Evolutionary conservation across 1,284 basidiomycete genomes (phyloP).

Genomic region (Austropuccinia psidii): DNA sequence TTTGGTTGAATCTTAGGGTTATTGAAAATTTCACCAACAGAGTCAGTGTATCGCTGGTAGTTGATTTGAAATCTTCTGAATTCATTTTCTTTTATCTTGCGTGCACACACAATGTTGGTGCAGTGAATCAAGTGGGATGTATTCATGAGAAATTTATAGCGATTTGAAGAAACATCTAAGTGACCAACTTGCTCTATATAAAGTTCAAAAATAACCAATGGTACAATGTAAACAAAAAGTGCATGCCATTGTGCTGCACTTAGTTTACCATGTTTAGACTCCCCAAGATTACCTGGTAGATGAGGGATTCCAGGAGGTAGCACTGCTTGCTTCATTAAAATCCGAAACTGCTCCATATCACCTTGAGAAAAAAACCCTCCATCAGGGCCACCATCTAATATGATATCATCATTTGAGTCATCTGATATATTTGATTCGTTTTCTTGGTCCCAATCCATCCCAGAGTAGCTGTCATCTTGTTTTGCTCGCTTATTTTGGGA

Average conservation of each 20-base stretch:
- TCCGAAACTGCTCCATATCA: background rate
- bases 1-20: constrained; percentile 14
- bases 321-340: background rate
- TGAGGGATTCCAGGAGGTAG: background rate
- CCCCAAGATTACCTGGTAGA: constrained; percentile 12
- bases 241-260: constrained; percentile 7
- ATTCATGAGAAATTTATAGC: background rate
- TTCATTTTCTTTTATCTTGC: background rate
- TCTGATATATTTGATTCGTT: background rate
- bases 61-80: background rate
- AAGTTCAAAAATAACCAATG: background rate
- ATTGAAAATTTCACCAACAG: background rate
- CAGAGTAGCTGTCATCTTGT: background rate
- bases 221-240: background rate
- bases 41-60: background rate
- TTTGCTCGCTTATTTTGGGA: background rate
- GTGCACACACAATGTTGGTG: constrained; percentile 1
- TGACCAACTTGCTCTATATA: background rate
- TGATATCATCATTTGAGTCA: background rate
- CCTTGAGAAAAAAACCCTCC: background rate
- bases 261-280: background rate
- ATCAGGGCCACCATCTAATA: background rate
- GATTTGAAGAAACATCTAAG: background rate
- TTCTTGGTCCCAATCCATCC: background rate
- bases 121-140: background rate